Conservation (phyloP, 345 rosid genomes). For the Acer negundo region DNA sequence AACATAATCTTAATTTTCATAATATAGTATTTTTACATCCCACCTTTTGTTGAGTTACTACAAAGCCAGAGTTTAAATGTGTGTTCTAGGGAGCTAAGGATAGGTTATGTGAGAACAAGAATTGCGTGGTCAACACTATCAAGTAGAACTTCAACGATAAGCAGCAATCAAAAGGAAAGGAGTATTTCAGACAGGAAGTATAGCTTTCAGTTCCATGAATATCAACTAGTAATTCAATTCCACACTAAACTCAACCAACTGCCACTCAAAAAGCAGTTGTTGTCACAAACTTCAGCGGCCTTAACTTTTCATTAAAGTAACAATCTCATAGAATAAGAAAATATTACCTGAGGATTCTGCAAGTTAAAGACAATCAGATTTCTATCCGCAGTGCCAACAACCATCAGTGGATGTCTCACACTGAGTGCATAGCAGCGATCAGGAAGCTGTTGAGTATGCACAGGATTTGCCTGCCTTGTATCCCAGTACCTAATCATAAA, state of each 20-base stretch:
- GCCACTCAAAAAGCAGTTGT: background rate
- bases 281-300: background rate
- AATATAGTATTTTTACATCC: background rate
- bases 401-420: constrained; percentile 90
- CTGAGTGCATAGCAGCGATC: constrained; percentile 88
- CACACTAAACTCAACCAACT: background rate
- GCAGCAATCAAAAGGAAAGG: background rate
- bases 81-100: background rate
- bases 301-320: background rate
- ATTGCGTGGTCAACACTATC: background rate
- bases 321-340: constrained; percentile 7
- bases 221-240: background rate
- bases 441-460: constrained; percentile 91
- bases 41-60: background rate
- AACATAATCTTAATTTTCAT: background rate
- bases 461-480: constrained; percentile 81
- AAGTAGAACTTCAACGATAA: background rate
- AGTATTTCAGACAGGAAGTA: background rate
- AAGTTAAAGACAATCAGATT: constrained; percentile 80
- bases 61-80: background rate
- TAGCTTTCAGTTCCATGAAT: background rate
- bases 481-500: constrained; percentile 81
- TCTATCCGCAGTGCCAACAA: constrained; percentile 97
- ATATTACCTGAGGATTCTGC: constrained; percentile 86
- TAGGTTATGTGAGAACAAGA: background rate